Conservation (phyloP, 257 asterid species). For the Capsicum chinense region DNA sequence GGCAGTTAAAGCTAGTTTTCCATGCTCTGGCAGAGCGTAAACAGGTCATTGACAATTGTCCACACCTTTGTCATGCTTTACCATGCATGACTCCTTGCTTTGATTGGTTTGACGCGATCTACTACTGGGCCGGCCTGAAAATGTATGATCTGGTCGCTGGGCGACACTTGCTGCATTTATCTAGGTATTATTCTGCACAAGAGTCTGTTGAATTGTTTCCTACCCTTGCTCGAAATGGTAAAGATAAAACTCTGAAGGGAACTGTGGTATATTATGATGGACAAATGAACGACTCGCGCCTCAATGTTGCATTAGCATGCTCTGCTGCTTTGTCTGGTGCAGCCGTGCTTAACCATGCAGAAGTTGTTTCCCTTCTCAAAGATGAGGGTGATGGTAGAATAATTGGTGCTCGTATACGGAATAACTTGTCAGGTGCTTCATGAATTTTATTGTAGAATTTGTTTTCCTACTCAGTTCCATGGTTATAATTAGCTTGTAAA, state of each 20-base stretch:
- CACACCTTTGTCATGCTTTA: conserved; percentile 90
- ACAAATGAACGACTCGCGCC: conserved; percentile 95
- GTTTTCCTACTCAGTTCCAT: conserved; percentile 12
- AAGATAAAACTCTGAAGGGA: conserved; percentile 81
- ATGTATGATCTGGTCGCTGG: conserved; percentile 96
- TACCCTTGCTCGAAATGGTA: conserved; percentile 79
- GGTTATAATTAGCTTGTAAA: background rate
- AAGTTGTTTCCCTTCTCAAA: conserved; percentile 69
- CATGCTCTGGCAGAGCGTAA: conserved; percentile 97
- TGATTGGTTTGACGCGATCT: conserved; percentile 87
- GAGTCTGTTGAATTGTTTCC: conserved; percentile 93
- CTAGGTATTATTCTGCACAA: conserved; percentile 87
- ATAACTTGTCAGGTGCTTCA: conserved; percentile 70
- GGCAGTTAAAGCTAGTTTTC: conserved; percentile 91
- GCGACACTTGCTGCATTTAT: conserved; percentile 77
- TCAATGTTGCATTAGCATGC: conserved; percentile 88
- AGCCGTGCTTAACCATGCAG: conserved; percentile 91
- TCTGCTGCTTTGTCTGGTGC: conserved; percentile 98
- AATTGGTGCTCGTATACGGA: conserved; percentile 82
- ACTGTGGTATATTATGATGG: conserved; percentile 99
- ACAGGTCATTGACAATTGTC: conserved; percentile 91
- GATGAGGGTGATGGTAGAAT: conserved; percentile 71
- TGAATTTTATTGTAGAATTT: background rate
- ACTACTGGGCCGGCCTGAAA: conserved; percentile 97
- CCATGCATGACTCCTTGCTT: conserved; percentile 99